These are phyloP conservation scores for Aegilops tauschii DNA, from an alignment of 176 grass and related monocot genomes.

Conservation along the genomic window DNA sequence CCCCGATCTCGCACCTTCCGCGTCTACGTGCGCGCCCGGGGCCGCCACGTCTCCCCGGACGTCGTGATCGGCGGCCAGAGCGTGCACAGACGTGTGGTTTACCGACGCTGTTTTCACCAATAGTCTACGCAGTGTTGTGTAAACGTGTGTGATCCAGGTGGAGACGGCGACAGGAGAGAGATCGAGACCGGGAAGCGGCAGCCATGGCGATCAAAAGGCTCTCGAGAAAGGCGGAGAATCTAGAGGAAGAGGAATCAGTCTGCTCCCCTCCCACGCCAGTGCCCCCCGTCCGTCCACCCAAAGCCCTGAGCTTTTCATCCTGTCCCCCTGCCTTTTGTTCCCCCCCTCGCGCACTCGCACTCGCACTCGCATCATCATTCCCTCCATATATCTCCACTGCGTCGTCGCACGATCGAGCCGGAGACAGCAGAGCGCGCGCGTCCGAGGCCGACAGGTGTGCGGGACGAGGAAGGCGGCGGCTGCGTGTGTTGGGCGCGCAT, in stretches of 20 bases:
- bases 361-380: background rate
- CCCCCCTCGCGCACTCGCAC: background rate
- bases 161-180: constrained; percentile 1
- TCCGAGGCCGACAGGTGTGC: background rate
- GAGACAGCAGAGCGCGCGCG: background rate
- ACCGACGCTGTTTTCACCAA: background rate
- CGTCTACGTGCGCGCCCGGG: background rate
- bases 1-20: background rate
- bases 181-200: background rate
- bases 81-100: background rate
- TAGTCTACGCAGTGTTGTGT: background rate
- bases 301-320: constrained; percentile 21
- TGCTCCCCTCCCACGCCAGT: background rate
- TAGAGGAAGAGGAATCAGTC: background rate
- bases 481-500: background rate
- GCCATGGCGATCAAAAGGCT: constrained; percentile 9
- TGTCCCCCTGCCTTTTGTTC: background rate
- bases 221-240: background rate
- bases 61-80: constrained; percentile 4
- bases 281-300: constrained; percentile 34
- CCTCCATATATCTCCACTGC: background rate
- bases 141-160: constrained; percentile 4
- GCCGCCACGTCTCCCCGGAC: background rate
- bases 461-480: background rate
- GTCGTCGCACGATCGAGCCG: background rate